Percentiles rank a stretch among this genome's conserved stretches.
phyloP scores from a whole-genome alignment of 1,284 basidiomycete species.

The Ganoderma boninense region DNA sequence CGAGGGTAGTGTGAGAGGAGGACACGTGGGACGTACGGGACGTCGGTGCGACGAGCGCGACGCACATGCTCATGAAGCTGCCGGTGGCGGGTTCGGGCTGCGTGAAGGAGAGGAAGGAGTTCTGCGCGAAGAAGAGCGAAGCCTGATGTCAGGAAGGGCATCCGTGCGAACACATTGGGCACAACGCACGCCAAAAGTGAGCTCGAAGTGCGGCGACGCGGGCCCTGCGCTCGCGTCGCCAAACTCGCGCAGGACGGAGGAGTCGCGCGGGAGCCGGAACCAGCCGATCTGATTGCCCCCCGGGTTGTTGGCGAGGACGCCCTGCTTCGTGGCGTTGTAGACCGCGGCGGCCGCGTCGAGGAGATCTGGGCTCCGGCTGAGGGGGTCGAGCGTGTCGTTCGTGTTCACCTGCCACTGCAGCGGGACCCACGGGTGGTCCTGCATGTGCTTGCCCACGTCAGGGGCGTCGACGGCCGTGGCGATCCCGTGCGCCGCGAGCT shows the following conservation, averaged over 20 bases:
- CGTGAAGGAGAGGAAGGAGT: slow-evolving; percentile 9
- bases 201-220: slow-evolving; percentile 4
- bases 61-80: slow-evolving; percentile 9
- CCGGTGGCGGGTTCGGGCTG: not conserved
- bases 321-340: slow-evolving; percentile 22
- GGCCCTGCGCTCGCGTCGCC: slow-evolving; percentile 2
- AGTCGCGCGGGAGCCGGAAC: slow-evolving; percentile 16
- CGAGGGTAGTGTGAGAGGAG: not conserved
- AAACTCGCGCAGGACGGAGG: not conserved
- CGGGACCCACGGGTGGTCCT: slow-evolving; percentile 44
- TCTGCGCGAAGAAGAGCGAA: not conserved
- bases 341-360: slow-evolving; percentile 16
- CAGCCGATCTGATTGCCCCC: slow-evolving; percentile 21
- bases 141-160: not conserved
- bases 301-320: slow-evolving; percentile 12
- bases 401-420: slow-evolving; percentile 26
- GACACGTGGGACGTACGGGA: slow-evolving; percentile 19
- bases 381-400: slow-evolving; percentile 20
- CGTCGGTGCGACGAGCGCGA: slow-evolving; percentile 20
- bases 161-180: not conserved
- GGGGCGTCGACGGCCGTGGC: slow-evolving; percentile 41
- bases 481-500: slow-evolving; percentile 36
- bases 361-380: slow-evolving; percentile 22
- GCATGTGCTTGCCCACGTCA: slow-evolving; percentile 45
- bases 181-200: not conserved